Evolutionary conservation across 305 asterid genomes (phyloP), one percentile per base, ranked within the genome.

Genomic region (Solanum hybrid): DNA sequence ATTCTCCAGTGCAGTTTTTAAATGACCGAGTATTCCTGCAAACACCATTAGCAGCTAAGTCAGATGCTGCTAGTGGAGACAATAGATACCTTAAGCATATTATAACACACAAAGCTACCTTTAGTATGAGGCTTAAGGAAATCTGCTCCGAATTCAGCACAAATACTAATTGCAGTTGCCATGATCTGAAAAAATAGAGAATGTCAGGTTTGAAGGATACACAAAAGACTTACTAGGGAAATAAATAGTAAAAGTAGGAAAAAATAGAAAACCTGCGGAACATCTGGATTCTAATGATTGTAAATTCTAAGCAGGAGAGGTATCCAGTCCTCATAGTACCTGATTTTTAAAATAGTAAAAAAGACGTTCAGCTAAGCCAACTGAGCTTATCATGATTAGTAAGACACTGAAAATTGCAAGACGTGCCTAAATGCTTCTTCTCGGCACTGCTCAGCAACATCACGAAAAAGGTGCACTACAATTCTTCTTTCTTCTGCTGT

Each of bases 91-190:
- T 12, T 86, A 69, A 37, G 69, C 66, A 71, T 26, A 35, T 71
- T 15, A 26, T 86, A 35, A 86, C 7, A 3, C 22, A n/a, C 22
- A 31, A 72, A 45, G 88, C 37, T 87, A 87, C 85, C 89, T 87
- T 10, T 12, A 76, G 1, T 29, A 29, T 87, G 85, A 40, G 85
- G 85, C 32, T 19, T 73, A 22, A 87, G 82, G 32, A 40, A 19
- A 26, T 87, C 42, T 40, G 73, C 45, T 56, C 89, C 89, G 9
- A 73, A 87, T 76, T 87, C 89, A 73, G 85, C 85, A 87, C 89
- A 87, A 6, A 87, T 87, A 15, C 82, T 72, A 27, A 87, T 42
- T 73, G 73, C 85, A 17, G 40, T 71, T 12, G n/a, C 72, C 36
- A 76, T 73, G 2, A 87, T 6, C 89, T 87, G 85, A 40, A 13